Evolutionary conservation across 495 filamentous ascomycete genomes (phyloP).

Genomic region (Hyaloscypha bicolor): DNA sequence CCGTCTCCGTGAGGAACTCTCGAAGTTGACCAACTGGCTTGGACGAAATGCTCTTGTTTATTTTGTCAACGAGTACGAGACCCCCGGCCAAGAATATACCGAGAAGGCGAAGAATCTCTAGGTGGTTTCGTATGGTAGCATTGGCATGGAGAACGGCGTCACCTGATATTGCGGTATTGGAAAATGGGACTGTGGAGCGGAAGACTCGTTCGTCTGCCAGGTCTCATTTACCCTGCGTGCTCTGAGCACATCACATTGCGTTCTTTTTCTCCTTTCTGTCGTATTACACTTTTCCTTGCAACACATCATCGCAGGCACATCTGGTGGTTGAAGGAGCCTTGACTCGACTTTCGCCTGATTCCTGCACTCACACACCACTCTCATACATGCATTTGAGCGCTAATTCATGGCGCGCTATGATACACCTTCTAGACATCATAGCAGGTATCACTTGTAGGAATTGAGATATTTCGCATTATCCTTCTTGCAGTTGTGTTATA

Average conservation of each 20-base stretch:
- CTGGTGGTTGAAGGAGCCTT: not conserved
- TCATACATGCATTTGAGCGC: not conserved
- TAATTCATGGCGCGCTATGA: not conserved
- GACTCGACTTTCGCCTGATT: not conserved
- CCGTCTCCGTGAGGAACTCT: constrained; percentile 83
- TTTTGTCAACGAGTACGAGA: constrained; percentile 79
- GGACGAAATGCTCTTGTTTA: constrained; percentile 70
- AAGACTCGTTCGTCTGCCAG: not conserved
- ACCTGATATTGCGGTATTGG: not conserved
- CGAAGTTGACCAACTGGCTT: constrained; percentile 80
- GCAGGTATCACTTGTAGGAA: not conserved
- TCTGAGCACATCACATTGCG: not conserved
- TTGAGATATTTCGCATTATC: not conserved
- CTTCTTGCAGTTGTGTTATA: not conserved
- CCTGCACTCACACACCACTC: not conserved
- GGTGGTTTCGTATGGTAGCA: not conserved
- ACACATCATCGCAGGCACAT: not conserved
- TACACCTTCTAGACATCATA: not conserved
- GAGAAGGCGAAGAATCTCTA: constrained; percentile 44
- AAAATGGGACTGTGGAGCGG: not conserved
- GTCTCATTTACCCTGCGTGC: not conserved
- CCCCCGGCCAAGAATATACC: constrained; percentile 49
- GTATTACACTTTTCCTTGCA: not conserved
- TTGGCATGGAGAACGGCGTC: constrained; percentile 29
- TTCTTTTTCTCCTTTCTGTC: not conserved